Base-by-base conservation (phyloP, 2,329 filamentous ascomycete species). In the Sporothrix globosa region DNA sequence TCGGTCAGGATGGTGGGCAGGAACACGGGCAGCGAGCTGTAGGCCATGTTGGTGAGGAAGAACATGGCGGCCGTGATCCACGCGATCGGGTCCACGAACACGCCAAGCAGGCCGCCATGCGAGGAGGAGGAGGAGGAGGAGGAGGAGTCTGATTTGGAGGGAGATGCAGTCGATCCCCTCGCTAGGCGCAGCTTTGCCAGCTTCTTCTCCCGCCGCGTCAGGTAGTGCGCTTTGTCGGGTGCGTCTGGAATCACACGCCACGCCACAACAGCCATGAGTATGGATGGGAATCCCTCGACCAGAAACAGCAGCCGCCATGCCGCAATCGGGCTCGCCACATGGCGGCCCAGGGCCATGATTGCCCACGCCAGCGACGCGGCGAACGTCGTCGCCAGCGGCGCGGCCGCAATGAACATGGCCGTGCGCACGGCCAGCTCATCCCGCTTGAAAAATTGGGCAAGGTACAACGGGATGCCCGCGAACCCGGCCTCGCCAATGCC, bases 301-400 rank as follows among this genome's bases (percentile, higher is more conserved):
- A 97, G 84, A 76, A 97, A 96, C 39, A 97, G 83, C 1, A 94
- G 84, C n/a, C 93, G 87, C 93, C 93, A 97, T 4, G 91, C 88
- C 0, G 92, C 91, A 66, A 97, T 89, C 19, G 91, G 91, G 27
- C 66, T 70, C 1, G 53, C 67, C 1, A 68, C 65, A 14, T 44
- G 50, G n/a, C 53, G 56, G 67, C 88, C 92, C 17, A 93, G 76
- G 75, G 87, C 88, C 67, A 93, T 86, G 73, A 97, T 95, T 27
- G 89, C 76, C 89, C 91, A 93, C 9, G 93, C 93, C 4, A 97
- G 83, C 10, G 86, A 90, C 52, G 92, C 92, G 0, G 92, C 92
- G 77, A 96, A 94, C 1, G 89, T 90, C 54, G 92, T 96, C 1
- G 93, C 92, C 4, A 97, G 84, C 0, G 87, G 87, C 1, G 93